Conservation (phyloP, 331 rosid genomes). For the Saraca asoca region DNA sequence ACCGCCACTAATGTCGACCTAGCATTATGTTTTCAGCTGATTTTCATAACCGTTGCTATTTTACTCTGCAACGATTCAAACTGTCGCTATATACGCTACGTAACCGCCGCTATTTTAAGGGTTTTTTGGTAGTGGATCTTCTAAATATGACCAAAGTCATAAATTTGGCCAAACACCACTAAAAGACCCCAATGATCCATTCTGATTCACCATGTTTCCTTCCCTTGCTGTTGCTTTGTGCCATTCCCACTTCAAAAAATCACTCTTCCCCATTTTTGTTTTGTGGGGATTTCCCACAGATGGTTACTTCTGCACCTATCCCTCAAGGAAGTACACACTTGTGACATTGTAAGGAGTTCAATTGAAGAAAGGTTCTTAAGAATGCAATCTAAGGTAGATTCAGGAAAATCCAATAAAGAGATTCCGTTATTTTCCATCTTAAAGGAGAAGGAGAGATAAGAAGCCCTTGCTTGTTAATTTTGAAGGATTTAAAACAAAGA, state of each 20-base stretch:
- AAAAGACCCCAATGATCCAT: constrained; percentile 30
- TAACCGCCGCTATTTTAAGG: too few species aligned
- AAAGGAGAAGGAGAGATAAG: too few species aligned
- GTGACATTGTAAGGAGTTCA: constrained; percentile 43
- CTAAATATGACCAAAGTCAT: constrained; percentile 29
- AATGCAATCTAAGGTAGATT: constrained; percentile 44
- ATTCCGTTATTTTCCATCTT: constrained; percentile 18
- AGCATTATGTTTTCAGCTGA: too few species aligned
- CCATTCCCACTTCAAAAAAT: constrained; percentile 40
- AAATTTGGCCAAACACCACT: constrained; percentile 7
- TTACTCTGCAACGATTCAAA: too few species aligned
- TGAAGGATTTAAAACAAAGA: too few species aligned
- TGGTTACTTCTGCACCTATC: constrained; percentile 45
- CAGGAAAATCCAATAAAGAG: constrained; percentile 52
- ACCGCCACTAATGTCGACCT: too few species aligned
- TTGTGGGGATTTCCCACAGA: constrained; percentile 51
- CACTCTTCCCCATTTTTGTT: constrained; percentile 47
- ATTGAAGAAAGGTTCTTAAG: constrained; percentile 47
- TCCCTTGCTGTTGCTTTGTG: constrained; percentile 26
- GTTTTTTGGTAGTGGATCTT: too few species aligned
- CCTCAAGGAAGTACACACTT: constrained; percentile 45
- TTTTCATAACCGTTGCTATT: too few species aligned
- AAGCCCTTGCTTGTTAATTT: too few species aligned
- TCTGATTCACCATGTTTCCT: constrained; percentile 20
- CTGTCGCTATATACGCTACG: too few species aligned